These are phyloP conservation scores for Zymoseptoria tritici DNA, from an alignment of 2,329 filamentous ascomycete genomes.

Conservation along the genomic window DNA sequence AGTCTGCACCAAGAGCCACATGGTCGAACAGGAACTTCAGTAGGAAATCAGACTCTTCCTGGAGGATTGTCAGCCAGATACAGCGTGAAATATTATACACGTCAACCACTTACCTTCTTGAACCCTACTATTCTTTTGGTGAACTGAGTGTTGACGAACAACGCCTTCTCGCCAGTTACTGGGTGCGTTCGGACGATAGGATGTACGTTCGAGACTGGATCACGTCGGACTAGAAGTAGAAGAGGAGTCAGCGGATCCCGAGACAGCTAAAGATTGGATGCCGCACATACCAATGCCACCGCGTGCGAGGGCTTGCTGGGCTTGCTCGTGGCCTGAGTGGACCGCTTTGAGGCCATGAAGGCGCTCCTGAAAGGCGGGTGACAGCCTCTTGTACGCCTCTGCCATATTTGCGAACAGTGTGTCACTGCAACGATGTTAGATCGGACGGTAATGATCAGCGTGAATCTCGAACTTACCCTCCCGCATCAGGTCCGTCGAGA, in stretches of 20 bases:
- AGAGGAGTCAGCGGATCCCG: not conserved
- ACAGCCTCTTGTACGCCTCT: conserved; percentile 74
- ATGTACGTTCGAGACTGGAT: conserved; percentile 67
- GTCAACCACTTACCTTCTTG: conserved; percentile 50
- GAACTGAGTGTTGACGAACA: conserved; percentile 80
- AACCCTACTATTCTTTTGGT: conserved; percentile 72
- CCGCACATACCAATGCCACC: conserved; percentile 51
- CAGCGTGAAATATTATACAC: no score
- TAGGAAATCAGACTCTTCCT: conserved; percentile 69
- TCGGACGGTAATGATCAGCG: conserved; percentile 60
- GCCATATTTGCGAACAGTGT: conserved; percentile 75
- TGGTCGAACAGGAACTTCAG: conserved; percentile 73
- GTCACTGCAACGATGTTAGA: conserved; percentile 43
- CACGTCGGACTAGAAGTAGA: conserved; percentile 49
- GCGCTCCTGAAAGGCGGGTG: conserved; percentile 68
- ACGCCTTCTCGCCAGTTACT: conserved; percentile 69
- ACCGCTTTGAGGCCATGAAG: conserved; percentile 73
- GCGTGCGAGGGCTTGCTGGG: conserved; percentile 56
- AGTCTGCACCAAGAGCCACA: conserved; percentile 62
- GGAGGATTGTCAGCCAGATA: not conserved
- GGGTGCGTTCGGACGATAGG: conserved; percentile 77
- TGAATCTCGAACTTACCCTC: conserved; percentile 68
- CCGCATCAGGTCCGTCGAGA: conserved; percentile 70
- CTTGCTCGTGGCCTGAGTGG: conserved; percentile 76
- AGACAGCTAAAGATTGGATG: not conserved